phyloP scores from a whole-genome alignment of 495 filamentous ascomycete species.

The Hypomontagnella monticulosa region DNA sequence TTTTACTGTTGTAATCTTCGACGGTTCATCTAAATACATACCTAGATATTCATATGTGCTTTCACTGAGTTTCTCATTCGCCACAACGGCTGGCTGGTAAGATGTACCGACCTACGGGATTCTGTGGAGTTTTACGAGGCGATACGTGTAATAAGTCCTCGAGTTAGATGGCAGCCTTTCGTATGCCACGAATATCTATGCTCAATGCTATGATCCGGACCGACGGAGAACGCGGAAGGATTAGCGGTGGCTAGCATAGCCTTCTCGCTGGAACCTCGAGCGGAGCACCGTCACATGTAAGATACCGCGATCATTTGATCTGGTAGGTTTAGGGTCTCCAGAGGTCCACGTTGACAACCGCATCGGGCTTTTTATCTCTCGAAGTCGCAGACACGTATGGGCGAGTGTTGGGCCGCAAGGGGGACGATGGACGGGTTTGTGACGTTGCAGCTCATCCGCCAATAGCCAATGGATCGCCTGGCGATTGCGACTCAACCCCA shows the following conservation, averaged over 20 bases:
- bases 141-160: too few species aligned
- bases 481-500: conserved; percentile 30
- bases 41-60: too few species aligned
- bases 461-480: conserved; percentile 40
- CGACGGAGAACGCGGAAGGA: conserved; percentile 4
- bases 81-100: too few species aligned
- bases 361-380: conserved; percentile 14
- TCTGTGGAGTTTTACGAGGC: too few species aligned
- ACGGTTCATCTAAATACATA: too few species aligned
- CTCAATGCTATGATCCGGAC: conserved; percentile 1
- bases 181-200: conserved; percentile 2
- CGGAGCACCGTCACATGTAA: conserved; percentile 14
- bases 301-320: conserved; percentile 15
- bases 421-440: conserved; percentile 25
- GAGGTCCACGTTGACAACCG: conserved; percentile 37
- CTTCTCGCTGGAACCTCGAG: conserved; percentile 14
- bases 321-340: conserved; percentile 18
- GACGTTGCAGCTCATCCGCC: conserved; percentile 40
- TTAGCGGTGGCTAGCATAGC: conserved; percentile 8
- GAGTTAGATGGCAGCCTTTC: background rate
- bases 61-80: too few species aligned
- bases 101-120: too few species aligned
- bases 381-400: conserved; percentile 24
- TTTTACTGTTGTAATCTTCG: too few species aligned
- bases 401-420: conserved; percentile 39